phyloP scores from a whole-genome alignment of 305 asterid species.

The Solanum hybrid region DNA sequence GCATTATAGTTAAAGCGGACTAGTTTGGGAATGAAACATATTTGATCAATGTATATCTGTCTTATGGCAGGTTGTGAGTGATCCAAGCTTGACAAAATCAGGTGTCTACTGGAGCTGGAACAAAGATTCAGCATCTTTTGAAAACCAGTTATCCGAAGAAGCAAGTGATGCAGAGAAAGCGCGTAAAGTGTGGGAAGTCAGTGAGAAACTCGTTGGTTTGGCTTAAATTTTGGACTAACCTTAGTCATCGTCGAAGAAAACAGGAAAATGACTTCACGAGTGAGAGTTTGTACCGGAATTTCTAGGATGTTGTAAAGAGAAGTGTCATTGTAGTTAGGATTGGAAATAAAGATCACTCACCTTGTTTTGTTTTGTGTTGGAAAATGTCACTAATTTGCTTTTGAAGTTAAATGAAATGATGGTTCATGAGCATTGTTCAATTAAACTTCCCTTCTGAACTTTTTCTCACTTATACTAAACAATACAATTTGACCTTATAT shows the following conservation, averaged over 20 bases:
- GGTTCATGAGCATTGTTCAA: neutral
- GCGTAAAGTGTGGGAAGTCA: slow-evolving; percentile 79
- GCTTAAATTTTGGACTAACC: slow-evolving; percentile 17
- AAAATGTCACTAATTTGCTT: neutral
- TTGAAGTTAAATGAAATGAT: neutral
- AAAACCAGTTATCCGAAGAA: slow-evolving; percentile 81
- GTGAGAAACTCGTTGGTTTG: slow-evolving; percentile 87
- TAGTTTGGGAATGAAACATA: neutral
- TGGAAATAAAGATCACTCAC: neutral
- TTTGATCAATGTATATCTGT: neutral
- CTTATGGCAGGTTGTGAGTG: slow-evolving; percentile 64
- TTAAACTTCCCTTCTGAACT: neutral
- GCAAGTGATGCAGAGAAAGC: slow-evolving; percentile 85
- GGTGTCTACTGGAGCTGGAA: slow-evolving; percentile 99
- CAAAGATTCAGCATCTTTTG: slow-evolving; percentile 82
- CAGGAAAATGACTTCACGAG: neutral
- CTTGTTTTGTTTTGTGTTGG: neutral
- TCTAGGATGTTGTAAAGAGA: neutral
- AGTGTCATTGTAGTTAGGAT: neutral
- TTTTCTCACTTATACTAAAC: neutral
- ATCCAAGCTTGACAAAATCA: slow-evolving; percentile 90
- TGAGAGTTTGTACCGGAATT: neutral
- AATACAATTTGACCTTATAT: neutral
- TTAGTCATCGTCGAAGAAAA: neutral
- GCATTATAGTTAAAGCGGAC: neutral